Conservation (phyloP, 78 protist species). For the Mastigamoeba balamuthi region DNA sequence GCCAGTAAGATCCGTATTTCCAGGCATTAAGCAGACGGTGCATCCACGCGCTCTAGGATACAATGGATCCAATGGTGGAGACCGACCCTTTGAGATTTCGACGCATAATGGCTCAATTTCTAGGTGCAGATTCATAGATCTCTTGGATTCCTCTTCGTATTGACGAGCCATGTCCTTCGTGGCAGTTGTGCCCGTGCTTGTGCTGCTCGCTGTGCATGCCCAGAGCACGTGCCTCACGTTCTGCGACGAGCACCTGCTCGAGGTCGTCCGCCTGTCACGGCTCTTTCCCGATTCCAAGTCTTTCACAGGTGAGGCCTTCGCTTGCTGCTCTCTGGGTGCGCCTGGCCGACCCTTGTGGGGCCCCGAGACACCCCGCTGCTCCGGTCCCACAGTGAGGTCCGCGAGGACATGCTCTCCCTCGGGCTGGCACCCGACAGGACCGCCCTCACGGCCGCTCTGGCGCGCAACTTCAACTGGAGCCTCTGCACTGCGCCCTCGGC, state of each 20-base stretch:
- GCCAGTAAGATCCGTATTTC: too few relatives aligned
- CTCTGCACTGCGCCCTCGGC: not conserved
- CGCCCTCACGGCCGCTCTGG: not conserved
- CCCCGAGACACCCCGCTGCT: too few relatives aligned
- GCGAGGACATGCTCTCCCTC: too few relatives aligned
- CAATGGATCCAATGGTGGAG: too few relatives aligned
- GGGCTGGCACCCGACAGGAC: not conserved
- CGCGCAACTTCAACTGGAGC: not conserved
- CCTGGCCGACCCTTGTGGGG: not conserved
- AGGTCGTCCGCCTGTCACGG: not conserved
- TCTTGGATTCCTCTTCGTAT: not conserved
- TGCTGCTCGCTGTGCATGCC: not conserved
- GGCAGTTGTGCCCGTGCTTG: too few relatives aligned
- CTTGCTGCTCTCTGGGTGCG: not conserved
- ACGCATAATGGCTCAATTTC: too few relatives aligned
- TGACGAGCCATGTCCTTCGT: too few relatives aligned
- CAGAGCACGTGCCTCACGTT: not conserved
- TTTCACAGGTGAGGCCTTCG: not conserved
- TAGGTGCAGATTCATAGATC: too few relatives aligned
- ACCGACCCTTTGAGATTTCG: too few relatives aligned
- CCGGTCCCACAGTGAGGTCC: too few relatives aligned
- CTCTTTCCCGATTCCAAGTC: not conserved
- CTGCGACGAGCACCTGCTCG: not conserved
- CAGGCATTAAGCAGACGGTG: too few relatives aligned
- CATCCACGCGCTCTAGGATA: too few relatives aligned